A percentile compares a stretch with the other conserved stretches of the same genome.
phyloP scores from a whole-genome alignment of 139 green algal genomes.

The Mesotaenium endlicherianum region DNA sequence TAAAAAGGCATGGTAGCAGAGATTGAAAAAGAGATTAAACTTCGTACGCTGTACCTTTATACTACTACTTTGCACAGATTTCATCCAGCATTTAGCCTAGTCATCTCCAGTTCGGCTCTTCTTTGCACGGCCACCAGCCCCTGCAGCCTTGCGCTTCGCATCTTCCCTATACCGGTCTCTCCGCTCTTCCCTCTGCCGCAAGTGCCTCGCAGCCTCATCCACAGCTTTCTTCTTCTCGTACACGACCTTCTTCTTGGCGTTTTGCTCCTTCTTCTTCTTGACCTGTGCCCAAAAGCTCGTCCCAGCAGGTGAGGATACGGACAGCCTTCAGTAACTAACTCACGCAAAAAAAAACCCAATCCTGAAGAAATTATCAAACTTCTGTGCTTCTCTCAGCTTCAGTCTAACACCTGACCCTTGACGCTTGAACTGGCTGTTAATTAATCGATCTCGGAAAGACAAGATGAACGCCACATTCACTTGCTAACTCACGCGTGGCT shows the following conservation, averaged over 20 bases:
- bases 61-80: too few relatives aligned
- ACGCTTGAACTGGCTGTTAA: background rate
- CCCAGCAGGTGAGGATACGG: background rate
- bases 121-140: background rate
- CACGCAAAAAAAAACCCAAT: background rate
- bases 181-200: constrained; percentile 54
- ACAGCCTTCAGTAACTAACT: background rate
- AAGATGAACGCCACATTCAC: background rate
- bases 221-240: constrained; percentile 58
- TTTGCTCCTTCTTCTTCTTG: constrained; percentile 64
- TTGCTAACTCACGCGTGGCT: background rate
- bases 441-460: background rate
- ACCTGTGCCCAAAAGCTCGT: constrained; percentile 49
- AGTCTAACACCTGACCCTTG: background rate
- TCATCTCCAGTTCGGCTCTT: too few relatives aligned
- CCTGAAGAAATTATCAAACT: background rate
- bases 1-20: too few relatives aligned
- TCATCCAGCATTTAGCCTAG: too few relatives aligned
- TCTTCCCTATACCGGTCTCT: constrained; percentile 71
- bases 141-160: constrained; percentile 53
- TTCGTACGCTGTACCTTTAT: too few relatives aligned
- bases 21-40: too few relatives aligned
- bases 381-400: background rate
- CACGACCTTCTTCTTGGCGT: constrained; percentile 43
- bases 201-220: constrained; percentile 59